These are phyloP conservation scores for Cladosporium austrohemisphaericum DNA, from an alignment of 2,329 filamentous ascomycete genomes.

Conservation along the genomic window DNA sequence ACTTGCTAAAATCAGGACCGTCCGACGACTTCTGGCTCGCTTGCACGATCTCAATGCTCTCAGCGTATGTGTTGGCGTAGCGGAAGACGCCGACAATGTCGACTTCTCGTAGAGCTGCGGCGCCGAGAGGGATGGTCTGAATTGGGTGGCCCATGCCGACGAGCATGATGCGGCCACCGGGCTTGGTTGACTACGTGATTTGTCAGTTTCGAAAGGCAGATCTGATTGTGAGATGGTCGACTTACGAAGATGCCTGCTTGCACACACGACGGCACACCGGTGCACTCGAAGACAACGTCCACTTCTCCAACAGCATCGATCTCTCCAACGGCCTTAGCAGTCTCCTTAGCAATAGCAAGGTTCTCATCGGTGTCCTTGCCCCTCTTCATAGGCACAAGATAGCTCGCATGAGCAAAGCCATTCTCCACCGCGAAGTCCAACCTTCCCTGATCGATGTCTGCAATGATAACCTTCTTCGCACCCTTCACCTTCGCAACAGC, in stretches of 20 bases:
- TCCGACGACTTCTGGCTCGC: slow-evolving; percentile 42
- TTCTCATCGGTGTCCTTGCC: slow-evolving; percentile 52
- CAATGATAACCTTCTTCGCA: slow-evolving; percentile 55
- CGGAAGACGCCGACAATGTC: slow-evolving; percentile 76
- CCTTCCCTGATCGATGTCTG: slow-evolving; percentile 57
- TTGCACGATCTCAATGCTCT: slow-evolving; percentile 59
- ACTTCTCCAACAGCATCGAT: slow-evolving; percentile 51
- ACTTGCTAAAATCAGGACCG: slow-evolving; percentile 62
- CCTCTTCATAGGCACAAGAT: slow-evolving; percentile 45
- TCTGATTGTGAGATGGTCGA: slow-evolving; percentile 9
- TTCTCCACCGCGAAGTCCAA: slow-evolving; percentile 54
- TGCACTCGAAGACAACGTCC: slow-evolving; percentile 71
- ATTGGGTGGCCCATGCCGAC: slow-evolving; percentile 77
- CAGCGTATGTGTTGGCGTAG: slow-evolving; percentile 71
- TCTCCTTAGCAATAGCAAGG: slow-evolving; percentile 49
- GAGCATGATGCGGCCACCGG: slow-evolving; percentile 70
- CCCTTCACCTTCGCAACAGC: slow-evolving; percentile 54
- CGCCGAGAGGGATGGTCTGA: slow-evolving; percentile 69
- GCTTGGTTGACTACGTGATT: slow-evolving; percentile 8
- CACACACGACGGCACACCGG: slow-evolving; percentile 70
- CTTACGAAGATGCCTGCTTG: slow-evolving; percentile 67
- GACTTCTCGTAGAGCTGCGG: slow-evolving; percentile 69
- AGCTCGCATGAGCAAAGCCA: slow-evolving; percentile 46
- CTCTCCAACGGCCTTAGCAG: slow-evolving; percentile 41
- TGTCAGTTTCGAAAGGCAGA: not conserved